Evolutionary conservation across 148 eudicot genomes (phyloP).

Genomic region (Rhododendron henanense): DNA sequence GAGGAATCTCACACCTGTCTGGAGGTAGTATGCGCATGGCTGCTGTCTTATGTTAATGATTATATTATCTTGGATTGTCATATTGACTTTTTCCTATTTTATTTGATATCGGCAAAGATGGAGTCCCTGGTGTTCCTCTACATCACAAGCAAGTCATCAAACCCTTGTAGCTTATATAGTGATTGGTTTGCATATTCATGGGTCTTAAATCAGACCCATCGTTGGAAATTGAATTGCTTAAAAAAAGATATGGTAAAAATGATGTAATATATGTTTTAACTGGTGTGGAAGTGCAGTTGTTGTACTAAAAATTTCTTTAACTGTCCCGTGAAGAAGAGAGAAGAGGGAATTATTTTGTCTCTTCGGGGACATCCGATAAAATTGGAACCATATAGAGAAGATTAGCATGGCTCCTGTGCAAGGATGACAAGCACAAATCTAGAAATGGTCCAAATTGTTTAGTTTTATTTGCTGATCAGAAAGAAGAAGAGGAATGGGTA

Average conservation of each 20-base stretch:
- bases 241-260: background rate
- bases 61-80: background rate
- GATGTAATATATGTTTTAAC: background rate
- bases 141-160: constrained; percentile 90
- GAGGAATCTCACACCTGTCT: constrained; percentile 85
- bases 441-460: no score
- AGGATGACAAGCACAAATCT: no score
- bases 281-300: background rate
- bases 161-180: constrained; percentile 32
- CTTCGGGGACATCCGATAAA: no score
- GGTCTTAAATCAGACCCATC: background rate
- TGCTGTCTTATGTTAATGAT: background rate
- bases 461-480: no score
- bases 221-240: background rate
- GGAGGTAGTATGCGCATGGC: constrained; percentile 43
- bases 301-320: background rate
- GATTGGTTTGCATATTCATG: constrained; percentile 30
- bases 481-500: background rate
- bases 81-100: constrained; percentile 7
- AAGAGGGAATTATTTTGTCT: background rate
- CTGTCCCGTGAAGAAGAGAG: background rate
- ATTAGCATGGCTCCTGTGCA: no score
- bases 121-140: constrained; percentile 93
- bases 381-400: no score
- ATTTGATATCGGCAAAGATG: constrained; percentile 71